Base-by-base conservation (phyloP, 305 asterid species). In the Euphrasia arctica region DNA sequence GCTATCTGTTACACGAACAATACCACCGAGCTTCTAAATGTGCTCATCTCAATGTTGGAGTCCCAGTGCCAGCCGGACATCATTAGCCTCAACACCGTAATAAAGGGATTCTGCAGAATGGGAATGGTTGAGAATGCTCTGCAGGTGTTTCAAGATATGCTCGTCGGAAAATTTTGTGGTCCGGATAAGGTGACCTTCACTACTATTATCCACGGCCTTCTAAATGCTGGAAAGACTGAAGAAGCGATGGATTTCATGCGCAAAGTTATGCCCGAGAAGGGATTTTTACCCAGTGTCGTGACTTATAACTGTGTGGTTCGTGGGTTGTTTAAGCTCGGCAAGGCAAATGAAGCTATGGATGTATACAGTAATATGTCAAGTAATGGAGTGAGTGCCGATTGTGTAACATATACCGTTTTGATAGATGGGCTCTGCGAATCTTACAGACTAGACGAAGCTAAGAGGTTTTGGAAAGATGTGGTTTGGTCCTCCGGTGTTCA, bases 21-120 rank as follows among this genome's bases (percentile, higher is more conserved):
- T 70, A 87, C 95, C 14, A 83, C 95, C 0, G 95, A 87, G 81
- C 96, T 91, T 73, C 79, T 91, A 50, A 91, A 91, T 54, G 79
- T 79, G 51, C 89, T 91, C 52, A 85, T 89, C 29, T 41, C 63
- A 42, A 91, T 91, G 98, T 72, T 87, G 50, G 88, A 91, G 62
- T 76, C 82, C 10, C 77, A 87, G 57, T 89, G 92, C 75, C 82
- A 77, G 64, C 96, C 95, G 0, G 96, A 91, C 80, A 74, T 87
- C 22, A 75, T 89, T 56, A 83, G 83, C 54, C 83, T 89, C 39
- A 89, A 91, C 56, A 91, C 95, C 29, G 84, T 89, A n/a, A 69
- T 91, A 25, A 91, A 89, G 66, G 95, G 95, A 47, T 81, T 91
- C 39, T 87, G 95, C 77, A 77, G 72, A 67, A 79, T 74, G 82